A percentile compares a stretch with the other conserved stretches of the same genome.
Evolutionary conservation across 2,329 filamentous ascomycete species (phyloP).

Genomic region (Epichloe scottii): DNA sequence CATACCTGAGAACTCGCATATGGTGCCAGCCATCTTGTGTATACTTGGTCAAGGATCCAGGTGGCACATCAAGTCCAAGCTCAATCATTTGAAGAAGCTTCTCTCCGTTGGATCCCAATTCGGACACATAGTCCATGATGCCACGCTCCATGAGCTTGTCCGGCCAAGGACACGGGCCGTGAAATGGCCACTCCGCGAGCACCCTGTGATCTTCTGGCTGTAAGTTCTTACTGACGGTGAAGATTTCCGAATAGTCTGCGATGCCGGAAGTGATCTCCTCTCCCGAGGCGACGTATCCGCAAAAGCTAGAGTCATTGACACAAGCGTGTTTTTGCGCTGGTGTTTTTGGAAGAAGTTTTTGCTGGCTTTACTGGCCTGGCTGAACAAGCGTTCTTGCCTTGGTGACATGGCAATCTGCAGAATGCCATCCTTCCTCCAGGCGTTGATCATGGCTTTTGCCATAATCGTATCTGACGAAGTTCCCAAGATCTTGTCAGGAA

Average conservation of each 20-base stretch:
- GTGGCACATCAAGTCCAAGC: constrained; percentile 28
- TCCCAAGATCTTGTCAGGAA: constrained; percentile 25
- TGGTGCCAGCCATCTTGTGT: constrained; percentile 40
- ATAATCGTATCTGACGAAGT: constrained; percentile 21
- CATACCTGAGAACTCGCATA: constrained; percentile 31
- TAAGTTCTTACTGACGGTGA: constrained; percentile 38
- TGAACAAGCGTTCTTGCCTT: constrained; percentile 22
- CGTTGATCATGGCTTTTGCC: constrained; percentile 26
- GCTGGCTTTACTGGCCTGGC: constrained; percentile 24
- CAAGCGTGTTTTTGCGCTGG: constrained; percentile 27
- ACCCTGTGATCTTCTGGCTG: constrained; percentile 25
- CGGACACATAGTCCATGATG: constrained; percentile 28
- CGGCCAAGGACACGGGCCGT: constrained; percentile 37
- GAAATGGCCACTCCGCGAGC: constrained; percentile 31
- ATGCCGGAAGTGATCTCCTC: constrained; percentile 36
- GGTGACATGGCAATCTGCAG: constrained; percentile 30
- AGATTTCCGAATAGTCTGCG: constrained; percentile 39
- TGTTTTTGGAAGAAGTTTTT: constrained; percentile 25
- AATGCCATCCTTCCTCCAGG: constrained; percentile 33
- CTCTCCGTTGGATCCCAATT: constrained; percentile 28
- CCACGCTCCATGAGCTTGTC: constrained; percentile 25
- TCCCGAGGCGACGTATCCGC: constrained; percentile 36
- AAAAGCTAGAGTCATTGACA: constrained; percentile 31
- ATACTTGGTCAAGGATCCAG: constrained; percentile 26
- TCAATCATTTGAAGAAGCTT: constrained; percentile 33